Evolutionary conservation across 441 rosid genomes (phyloP), one percentile per base, ranked within the genome.

Genomic region (Aquilaria agallochum): DNA sequence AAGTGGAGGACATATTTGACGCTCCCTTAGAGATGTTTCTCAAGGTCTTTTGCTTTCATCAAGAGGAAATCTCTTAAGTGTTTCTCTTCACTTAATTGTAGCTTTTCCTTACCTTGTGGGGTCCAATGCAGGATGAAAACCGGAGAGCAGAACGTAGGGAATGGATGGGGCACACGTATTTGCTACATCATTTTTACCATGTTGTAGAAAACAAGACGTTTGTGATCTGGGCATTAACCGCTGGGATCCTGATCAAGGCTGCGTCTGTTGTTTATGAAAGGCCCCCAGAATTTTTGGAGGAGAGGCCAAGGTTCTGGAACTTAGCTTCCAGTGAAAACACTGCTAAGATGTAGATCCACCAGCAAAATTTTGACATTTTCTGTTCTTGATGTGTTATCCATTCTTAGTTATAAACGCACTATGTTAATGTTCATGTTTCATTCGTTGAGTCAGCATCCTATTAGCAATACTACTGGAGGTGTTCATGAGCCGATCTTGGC

Each of bases 1-100:
- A 90, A 75, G 93, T 88, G 5, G 91, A 88, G 78, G 79, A 80
- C 10, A 78, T 88, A 61, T 86, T 88, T 14, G 86, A 88, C 63
- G 91, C 71, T 46, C 95, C 93, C 0, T 68, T 88, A 40, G 88
- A 88, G 68, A 90, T 88, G 95, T 88, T 90, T 68, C 86, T 88
- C 51, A 78, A 82, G 92, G 90, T 90, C 50, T 5, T n/a, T 7
- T n/a, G 27, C 14, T 53, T 48, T 47, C 32, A 5, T 36, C 27
- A 8, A 7, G 47, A 53, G 20, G 11, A 50, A n/a, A 31, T 30
- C 45, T 36, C 42, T 36, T 36, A 8, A 50, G n/a, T 1, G 4
- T 45, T 34, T 51, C 9, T 14, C 40, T 54, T 46, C 2, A 40
- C 49, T 4, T 40, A 8, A 40, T 40, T 4, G 6, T 14, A 9